Evolutionary conservation across 208 protist genomes (phyloP), one percentile per base, ranked within the genome.

Genomic region (Crithidia expoeki): DNA sequence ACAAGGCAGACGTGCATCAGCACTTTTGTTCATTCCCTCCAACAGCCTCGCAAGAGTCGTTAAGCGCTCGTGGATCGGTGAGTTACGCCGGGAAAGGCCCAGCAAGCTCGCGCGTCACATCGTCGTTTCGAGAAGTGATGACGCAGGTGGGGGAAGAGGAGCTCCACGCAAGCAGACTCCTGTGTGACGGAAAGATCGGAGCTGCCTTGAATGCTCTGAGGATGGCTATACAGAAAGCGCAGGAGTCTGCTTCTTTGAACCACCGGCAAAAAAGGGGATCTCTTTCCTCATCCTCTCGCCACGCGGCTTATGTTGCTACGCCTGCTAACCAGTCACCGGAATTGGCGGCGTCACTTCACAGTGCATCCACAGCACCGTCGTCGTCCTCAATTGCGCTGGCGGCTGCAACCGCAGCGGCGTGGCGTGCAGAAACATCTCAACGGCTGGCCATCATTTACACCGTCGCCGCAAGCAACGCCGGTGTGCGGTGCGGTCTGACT

Each of bases 381-480:
- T 16, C n/a, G 10, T 21, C 27, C 4, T 23, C 38, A 7, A 46
- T 60, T 30, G 34, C 69, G 17, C 4, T 23, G 10, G 30, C 58
- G 44, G 60, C 38, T 7, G 46, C n/a, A 11, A 3, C 46, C n/a
- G 67, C 52, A 1, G 44, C 64, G 2, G 21, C 50, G 23, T 69
- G 62, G 52, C 81, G 69, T 10, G 52, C 59, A 32, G 46, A 74
- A 44, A 58, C 75, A 14, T 58, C 81, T 14, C 81, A 83, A 73
- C 66, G 80, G 17, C 78, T 79, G 50, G 82, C 87, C 12, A 80
- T 85, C 51, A 72, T 51, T 17, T 80, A 76, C 70, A 81, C 86
- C 11, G 72, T 77, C 16, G 66, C 72, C 42, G 83, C 84, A 3
- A 92, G 85, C 72, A 77, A 76, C 62, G 86, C 88, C 36, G 86